phyloP scores from a whole-genome alignment of 1,284 basidiomycete species.

The Cryptococcus wingfieldii region DNA sequence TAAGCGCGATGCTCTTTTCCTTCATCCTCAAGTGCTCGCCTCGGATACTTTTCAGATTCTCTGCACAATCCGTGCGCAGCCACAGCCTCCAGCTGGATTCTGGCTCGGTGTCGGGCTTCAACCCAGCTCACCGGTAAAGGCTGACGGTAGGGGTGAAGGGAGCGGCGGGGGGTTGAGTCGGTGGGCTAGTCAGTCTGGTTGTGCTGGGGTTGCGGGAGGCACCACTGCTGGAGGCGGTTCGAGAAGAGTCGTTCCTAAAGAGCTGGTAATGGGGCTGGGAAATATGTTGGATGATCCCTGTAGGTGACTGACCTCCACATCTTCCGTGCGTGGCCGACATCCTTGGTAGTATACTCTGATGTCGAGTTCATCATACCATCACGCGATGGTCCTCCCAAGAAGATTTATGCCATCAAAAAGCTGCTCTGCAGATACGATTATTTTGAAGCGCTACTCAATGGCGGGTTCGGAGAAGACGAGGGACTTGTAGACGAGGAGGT shows the following conservation, averaged over 20 bases:
- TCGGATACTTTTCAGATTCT: conserved; percentile 65
- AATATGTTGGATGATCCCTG: conserved; percentile 65
- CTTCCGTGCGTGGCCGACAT: neutral
- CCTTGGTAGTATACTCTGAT: conserved; percentile 63
- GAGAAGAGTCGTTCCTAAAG: conserved; percentile 41
- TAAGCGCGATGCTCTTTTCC: conserved; percentile 67
- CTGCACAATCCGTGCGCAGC: conserved; percentile 70
- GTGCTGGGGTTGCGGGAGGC: conserved; percentile 41
- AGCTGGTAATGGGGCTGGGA: conserved; percentile 58
- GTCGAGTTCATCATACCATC: conserved; percentile 63
- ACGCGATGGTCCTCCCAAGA: conserved; percentile 9
- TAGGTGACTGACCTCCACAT: conserved; percentile 15
- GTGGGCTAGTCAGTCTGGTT: conserved; percentile 39
- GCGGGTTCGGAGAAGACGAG: conserved; percentile 41
- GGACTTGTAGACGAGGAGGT: conserved; percentile 25
- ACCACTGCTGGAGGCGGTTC: conserved; percentile 37
- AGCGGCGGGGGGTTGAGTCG: conserved; percentile 38
- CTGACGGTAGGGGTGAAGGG: conserved; percentile 13
- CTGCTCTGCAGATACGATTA: conserved; percentile 69
- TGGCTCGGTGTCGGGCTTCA: conserved; percentile 41
- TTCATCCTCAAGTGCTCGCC: conserved; percentile 56
- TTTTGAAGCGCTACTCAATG: conserved; percentile 55
- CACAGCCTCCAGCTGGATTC: conserved; percentile 55
- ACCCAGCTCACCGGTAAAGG: neutral
- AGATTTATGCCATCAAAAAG: conserved; percentile 58